Base-by-base conservation (phyloP, 2,329 filamentous ascomycete species). In the Arthrobotrys musiformis region DNA sequence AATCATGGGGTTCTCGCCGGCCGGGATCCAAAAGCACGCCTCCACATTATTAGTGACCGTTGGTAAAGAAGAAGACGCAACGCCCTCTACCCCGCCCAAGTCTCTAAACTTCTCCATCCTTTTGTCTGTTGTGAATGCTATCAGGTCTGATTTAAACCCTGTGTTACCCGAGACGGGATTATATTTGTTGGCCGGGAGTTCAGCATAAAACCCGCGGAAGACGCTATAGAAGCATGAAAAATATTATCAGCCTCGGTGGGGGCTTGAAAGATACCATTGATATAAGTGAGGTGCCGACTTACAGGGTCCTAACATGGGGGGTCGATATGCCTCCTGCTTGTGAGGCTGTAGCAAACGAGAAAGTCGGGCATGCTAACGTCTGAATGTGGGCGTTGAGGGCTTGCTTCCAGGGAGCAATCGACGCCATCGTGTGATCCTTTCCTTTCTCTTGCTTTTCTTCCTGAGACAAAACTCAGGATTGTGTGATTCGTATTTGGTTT, bases 51-150 rank as follows among this genome's bases (percentile, higher is more conserved):
- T 70, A 13, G 33, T 70, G 7, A n/a, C 30, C n/a, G 56, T 46
- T 1, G 63, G 52, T 13, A 60, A 37, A 30, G 63, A 69, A 11
- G 69, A 67, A 19, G 52, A 19, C 1, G 87, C 86, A 0, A 90
- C 89, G 42, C 92, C 89, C n/a, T 77, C 74, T 0, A 30, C 26
- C 40, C 90, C 87, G 11, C 90, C 90, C 2, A 97, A 84, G 83
- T 97, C 90, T 2, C 86, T 85, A 0, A 91, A 86, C 85, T 98
- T 98, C 76, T 90, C 88, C 93, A 96, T 97, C 56, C 94, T 89
- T 9, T 89, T 89, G 83, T 98, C 94, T 0, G 93, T 97, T 0
- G 94, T 97, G 81, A 97, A 90, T 0, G 91, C 90, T 4, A 91
- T 88, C 80, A 94, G 85, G 79, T 98, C 93, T 80, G 74, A 78